Base-by-base conservation (phyloP, 305 asterid species). In the Fraxinus latifolia region DNA sequence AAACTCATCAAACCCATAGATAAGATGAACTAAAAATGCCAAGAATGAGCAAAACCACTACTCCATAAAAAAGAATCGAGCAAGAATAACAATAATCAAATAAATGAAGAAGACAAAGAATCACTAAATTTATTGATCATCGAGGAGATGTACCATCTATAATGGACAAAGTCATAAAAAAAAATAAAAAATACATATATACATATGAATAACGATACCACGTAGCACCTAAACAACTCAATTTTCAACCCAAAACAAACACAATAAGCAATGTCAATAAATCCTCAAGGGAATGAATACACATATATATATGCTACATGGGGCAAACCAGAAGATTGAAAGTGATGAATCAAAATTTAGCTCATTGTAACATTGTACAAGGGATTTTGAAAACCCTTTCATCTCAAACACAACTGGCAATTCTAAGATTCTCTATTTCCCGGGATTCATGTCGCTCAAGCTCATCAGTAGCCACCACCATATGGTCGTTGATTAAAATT, bases 401-500 rank as follows among this genome's bases (percentile, higher is more conserved):
- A 55, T 84, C 82, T 85, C 84, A 14, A 83, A 73, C 86, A 85
- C 62, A 81, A 62, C 78, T 83, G 15, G 34, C 65, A 58, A 42
- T 74, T 71, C 78, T 33, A 65, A 32, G 50, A 86, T 74, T 70
- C 78, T 83, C 83, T 2, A 42, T 29, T 62, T 80, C 65, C 42
- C 67, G 29, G 32, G 19, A 19, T 27, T 14, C 1, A 7, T 3
- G 62, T 39, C 65, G 55, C 32, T 27, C 73, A 68, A 36, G 60
- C 79, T 91, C 90, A 92, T 86, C 90, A 84, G 71, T 92, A 92
- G 84, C 99, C 97, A 77, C 94, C 97, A 75, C 94, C 92, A 74
- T 92, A 90, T 37, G 92, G 92, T 76, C 88, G 94, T 83, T 94
- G 97, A 70, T 89, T 88, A 23, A 91, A 94, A 77, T 87, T 89